A percentile compares a stretch with the other conserved stretches of the same genome.
phyloP scores from a whole-genome alignment of 495 filamentous ascomycete species.

The Wilcoxina mikolae region DNA sequence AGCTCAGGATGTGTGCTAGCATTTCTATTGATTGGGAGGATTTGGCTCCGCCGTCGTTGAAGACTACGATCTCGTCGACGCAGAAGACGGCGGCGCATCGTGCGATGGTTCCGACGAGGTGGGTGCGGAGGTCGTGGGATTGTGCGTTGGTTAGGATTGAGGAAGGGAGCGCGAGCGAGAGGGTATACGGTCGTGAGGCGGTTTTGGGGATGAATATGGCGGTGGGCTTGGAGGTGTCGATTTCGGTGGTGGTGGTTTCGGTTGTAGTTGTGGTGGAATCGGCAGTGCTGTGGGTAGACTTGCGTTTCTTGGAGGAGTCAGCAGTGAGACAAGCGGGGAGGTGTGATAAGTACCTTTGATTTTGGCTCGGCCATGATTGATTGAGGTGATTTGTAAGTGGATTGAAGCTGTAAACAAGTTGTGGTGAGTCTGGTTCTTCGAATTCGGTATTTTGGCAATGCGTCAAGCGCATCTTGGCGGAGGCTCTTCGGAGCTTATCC shows the following conservation, averaged over 20 bases:
- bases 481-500: too few species aligned
- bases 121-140: constrained; percentile 50
- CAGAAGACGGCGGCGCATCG: constrained; percentile 59
- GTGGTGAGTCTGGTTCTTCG: too few species aligned
- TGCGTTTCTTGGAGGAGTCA: constrained; percentile 1
- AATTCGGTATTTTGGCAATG: too few species aligned
- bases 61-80: constrained; percentile 64
- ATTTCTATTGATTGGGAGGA: constrained; percentile 51
- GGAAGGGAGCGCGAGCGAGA: constrained; percentile 9
- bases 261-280: background rate
- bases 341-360: background rate
- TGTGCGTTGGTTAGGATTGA: constrained; percentile 32
- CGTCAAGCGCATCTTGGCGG: too few species aligned
- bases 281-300: background rate
- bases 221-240: constrained; percentile 39
- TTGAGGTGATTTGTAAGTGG: too few species aligned
- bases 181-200: constrained; percentile 24
- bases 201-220: constrained; percentile 34
- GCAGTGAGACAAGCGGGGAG: background rate
- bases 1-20: constrained; percentile 54
- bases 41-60: constrained; percentile 16
- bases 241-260: background rate
- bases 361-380: background rate
- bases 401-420: too few species aligned
- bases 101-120: constrained; percentile 51